These are phyloP conservation scores for Amaranthus palmeri DNA, from an alignment of 148 eudicot genomes.

Conservation along the genomic window DNA sequence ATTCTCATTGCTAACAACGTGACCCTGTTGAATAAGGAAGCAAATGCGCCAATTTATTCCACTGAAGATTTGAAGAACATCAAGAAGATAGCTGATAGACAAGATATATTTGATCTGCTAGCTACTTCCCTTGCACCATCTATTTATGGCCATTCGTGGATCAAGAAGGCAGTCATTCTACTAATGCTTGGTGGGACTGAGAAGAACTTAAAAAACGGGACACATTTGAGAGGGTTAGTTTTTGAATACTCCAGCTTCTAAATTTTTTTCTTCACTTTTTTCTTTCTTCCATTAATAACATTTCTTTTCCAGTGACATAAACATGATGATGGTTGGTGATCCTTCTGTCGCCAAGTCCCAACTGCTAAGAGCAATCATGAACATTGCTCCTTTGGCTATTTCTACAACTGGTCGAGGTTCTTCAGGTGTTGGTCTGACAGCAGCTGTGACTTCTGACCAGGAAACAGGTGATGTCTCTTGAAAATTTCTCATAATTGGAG, in stretches of 20 bases:
- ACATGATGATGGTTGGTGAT: constrained; percentile 99
- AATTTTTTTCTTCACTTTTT: background rate
- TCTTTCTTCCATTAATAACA: background rate
- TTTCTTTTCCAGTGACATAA: constrained; percentile 63
- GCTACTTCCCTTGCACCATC: constrained; percentile 95
- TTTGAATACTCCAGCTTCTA: background rate
- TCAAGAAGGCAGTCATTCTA: constrained; percentile 87
- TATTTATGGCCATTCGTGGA: constrained; percentile 93
- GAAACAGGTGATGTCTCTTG: constrained; percentile 66
- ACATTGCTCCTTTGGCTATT: constrained; percentile 96
- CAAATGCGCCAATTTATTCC: constrained; percentile 74
- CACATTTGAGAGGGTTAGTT: constrained; percentile 91
- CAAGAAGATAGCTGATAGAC: constrained; percentile 71
- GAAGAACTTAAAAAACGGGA: constrained; percentile 95
- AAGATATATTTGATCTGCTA: constrained; percentile 75
- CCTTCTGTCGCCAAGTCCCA: constrained; percentile 99
- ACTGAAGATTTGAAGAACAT: constrained; percentile 72
- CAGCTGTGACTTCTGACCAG: constrained; percentile 98
- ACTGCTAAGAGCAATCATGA: constrained; percentile 93
- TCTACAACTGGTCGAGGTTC: constrained; percentile 98
- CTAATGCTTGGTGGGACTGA: constrained; percentile 95
- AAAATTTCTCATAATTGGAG: background rate
- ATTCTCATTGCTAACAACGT: constrained; percentile 93
- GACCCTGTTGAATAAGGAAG: constrained; percentile 85
- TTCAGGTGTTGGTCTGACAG: constrained; percentile 98